These are phyloP conservation scores for Globisporangium mamillatum DNA, from an alignment of 352 stramenopile species.

Conservation along the genomic window DNA sequence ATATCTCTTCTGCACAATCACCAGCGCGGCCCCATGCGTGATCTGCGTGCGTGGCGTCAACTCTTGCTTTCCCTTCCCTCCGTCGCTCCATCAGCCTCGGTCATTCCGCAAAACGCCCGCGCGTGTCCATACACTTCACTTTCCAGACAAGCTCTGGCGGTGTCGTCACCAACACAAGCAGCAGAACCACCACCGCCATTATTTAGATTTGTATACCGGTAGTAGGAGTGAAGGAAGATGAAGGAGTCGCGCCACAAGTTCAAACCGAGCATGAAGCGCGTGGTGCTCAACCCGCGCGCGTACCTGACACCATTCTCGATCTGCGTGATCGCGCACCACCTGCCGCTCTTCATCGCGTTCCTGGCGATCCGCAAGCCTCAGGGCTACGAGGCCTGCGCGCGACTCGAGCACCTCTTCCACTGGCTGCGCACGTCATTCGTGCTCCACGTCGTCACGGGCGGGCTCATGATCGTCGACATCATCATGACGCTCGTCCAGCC, in stretches of 20 bases:
- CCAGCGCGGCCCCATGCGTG: neutral
- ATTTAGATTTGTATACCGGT: neutral
- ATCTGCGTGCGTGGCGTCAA: neutral
- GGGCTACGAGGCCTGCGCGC: slow-evolving; percentile 37
- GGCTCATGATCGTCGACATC: slow-evolving; percentile 37
- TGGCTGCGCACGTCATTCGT: slow-evolving; percentile 58
- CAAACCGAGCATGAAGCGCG: slow-evolving; percentile 38
- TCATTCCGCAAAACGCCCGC: neutral
- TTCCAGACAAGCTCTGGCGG: neutral
- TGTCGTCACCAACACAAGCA: neutral
- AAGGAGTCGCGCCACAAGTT: neutral
- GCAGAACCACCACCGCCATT: neutral
- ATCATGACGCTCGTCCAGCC: slow-evolving; percentile 46
- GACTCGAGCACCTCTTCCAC: slow-evolving; percentile 48
- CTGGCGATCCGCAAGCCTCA: slow-evolving; percentile 32
- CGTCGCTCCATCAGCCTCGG: neutral
- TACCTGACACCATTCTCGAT: slow-evolving; percentile 63
- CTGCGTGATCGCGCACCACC: slow-evolving; percentile 57
- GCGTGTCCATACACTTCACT: neutral
- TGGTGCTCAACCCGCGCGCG: slow-evolving; percentile 76
- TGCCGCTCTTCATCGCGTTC: slow-evolving; percentile 65
- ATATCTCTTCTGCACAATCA: neutral
- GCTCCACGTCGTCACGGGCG: slow-evolving; percentile 39
- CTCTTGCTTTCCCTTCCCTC: neutral
- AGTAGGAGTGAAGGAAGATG: neutral